These are phyloP conservation scores for Talaromyces albobiverticillius DNA, from an alignment of 2,329 filamentous ascomycete species.

Conservation along the genomic window DNA sequence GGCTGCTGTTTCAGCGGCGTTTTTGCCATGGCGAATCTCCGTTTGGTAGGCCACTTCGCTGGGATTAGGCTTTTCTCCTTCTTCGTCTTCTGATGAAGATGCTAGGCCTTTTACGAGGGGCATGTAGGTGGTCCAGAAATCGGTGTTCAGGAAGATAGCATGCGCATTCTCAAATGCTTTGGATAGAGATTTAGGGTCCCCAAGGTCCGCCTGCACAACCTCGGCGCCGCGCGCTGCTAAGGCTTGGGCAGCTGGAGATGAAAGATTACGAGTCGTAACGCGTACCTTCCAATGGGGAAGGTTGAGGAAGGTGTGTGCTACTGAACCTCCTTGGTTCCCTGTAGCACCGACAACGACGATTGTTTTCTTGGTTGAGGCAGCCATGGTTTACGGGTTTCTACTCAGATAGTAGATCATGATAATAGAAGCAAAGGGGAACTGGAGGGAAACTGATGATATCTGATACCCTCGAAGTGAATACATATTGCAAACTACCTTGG, in stretches of 20 bases:
- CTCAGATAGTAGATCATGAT: too few relatives aligned
- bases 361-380: constrained; percentile 19
- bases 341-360: constrained; percentile 59
- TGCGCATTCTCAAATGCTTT: constrained; percentile 45
- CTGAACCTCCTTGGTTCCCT: constrained; percentile 58
- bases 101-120: background rate
- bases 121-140: constrained; percentile 12
- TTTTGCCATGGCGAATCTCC: background rate
- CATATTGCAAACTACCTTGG: too few relatives aligned
- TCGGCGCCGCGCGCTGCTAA: constrained; percentile 49
- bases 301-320: constrained; percentile 45
- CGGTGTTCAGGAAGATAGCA: constrained; percentile 51
- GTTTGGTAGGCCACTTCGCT: background rate
- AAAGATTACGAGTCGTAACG: constrained; percentile 53
- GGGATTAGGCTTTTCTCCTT: background rate
- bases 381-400: constrained; percentile 37
- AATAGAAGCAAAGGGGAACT: too few relatives aligned
- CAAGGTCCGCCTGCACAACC: constrained; percentile 52
- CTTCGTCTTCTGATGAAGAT: background rate
- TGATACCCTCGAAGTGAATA: too few relatives aligned
- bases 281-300: constrained; percentile 51
- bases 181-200: constrained; percentile 44
- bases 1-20: background rate
- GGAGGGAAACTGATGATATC: too few relatives aligned
- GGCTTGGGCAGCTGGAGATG: constrained; percentile 43